Evolutionary conservation across 768 basidiomycete genomes (phyloP).

Genomic region (Astraeus odoratus): DNA sequence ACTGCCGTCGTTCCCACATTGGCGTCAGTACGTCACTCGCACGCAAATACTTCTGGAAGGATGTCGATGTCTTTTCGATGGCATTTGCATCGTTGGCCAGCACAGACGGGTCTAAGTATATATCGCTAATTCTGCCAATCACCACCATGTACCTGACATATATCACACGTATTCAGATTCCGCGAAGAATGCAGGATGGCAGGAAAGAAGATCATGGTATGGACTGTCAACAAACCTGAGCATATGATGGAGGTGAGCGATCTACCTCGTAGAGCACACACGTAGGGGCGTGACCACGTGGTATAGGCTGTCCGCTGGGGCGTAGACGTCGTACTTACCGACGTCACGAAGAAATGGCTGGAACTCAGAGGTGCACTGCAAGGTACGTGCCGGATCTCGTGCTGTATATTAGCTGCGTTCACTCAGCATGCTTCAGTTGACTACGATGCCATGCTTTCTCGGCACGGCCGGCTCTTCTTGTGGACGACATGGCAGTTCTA

Average conservation of each 20-base stretch:
- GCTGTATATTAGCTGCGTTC: background rate
- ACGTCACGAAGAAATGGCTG: constrained; percentile 63
- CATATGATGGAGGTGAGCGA: constrained; percentile 82
- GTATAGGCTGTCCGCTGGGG: constrained; percentile 79
- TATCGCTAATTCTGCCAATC: constrained; percentile 1
- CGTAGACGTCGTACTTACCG: constrained; percentile 72
- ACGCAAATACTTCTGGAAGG: constrained; percentile 83
- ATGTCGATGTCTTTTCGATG: constrained; percentile 84
- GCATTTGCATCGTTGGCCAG: constrained; percentile 66
- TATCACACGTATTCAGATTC: constrained; percentile 47
- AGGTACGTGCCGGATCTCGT: constrained; percentile 33
- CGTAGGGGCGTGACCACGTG: too few species aligned
- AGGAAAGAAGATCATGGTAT: constrained; percentile 84
- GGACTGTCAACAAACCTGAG: constrained; percentile 90
- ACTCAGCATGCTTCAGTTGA: constrained; percentile 37
- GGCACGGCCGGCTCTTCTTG: constrained; percentile 62
- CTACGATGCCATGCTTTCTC: constrained; percentile 57
- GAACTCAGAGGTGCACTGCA: constrained; percentile 52
- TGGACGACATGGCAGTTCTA: constrained; percentile 67
- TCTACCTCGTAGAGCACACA: background rate
- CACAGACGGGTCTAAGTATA: constrained; percentile 64
- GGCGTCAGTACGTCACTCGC: constrained; percentile 67
- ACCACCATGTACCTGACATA: background rate
- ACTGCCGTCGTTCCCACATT: constrained; percentile 81
- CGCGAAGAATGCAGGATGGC: constrained; percentile 67